Evolutionary conservation across 768 basidiomycete genomes (phyloP), one percentile per base, ranked within the genome.

Genomic region (Lactarius evosmus): DNA sequence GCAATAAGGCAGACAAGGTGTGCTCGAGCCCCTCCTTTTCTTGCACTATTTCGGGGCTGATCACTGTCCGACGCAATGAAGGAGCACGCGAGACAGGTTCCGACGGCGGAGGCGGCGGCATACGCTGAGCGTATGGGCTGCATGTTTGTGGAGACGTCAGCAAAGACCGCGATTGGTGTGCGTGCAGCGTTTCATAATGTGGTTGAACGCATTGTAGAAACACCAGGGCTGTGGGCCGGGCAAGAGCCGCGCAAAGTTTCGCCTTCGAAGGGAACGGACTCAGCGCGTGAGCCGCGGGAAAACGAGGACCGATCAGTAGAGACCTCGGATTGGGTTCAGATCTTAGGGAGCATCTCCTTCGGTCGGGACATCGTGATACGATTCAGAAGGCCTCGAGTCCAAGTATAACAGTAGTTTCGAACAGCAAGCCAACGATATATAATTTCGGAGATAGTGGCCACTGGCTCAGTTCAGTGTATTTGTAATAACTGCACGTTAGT

Each of bases 41-140:
- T 12, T 22, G 16, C 53, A 7, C 46, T 34, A 22, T 55, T 9
- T 6, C 17, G 30, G 7, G 22, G 30, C 30, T 53, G 29, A 19
- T 25, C 27, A 4, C 2, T 50, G 44, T 4, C 53, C 32, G 16
- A 56, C 27, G 7, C n/a, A n/a, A 41, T 14, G 22, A 8, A 94
- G 91, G 95, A 96, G 71, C 89, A 88, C 76, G 91, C 91, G 16
- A 84, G 95, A 8, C 88, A 93, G 73, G 95, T 98, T n/a, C n/a
- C 90, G 0, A 85, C 83, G 5, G 76, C 83, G 0, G 94, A 97
- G 72, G 95, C 86, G 0, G 77, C 85, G 62, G 81, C 82, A 0
- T 97, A 95, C 67, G 95, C 95, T 0, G 77, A 78, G 25, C 82
- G 89, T 30, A 92, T 94, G 83, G 82, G 83, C 19, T 89, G 87